These are phyloP conservation scores for Tieghemostelium lacteum DNA, from an alignment of 78 protist genomes.

Conservation along the genomic window DNA sequence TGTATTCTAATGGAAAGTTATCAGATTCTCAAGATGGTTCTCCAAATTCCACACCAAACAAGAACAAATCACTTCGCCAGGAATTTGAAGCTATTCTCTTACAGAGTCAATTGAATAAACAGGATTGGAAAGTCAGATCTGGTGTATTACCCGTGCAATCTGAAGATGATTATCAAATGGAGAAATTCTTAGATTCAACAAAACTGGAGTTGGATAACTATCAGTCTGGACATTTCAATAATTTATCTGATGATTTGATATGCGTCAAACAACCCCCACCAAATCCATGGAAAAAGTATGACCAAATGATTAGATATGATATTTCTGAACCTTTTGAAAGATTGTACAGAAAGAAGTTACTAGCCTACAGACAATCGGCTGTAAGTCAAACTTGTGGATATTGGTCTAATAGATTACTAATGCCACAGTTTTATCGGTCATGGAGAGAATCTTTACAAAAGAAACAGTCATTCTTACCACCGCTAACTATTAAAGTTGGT, in stretches of 20 bases:
- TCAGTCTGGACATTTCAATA: background rate
- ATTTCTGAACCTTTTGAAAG: constrained; percentile 17
- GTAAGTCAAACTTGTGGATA: constrained; percentile 7
- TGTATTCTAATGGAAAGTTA: constrained; percentile 17
- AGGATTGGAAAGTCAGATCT: constrained; percentile 10
- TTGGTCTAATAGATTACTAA: constrained; percentile 47
- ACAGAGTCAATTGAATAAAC: background rate
- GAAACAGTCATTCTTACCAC: constrained; percentile 29
- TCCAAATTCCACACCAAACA: background rate
- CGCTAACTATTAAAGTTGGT: constrained; percentile 28
- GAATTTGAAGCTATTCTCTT: background rate
- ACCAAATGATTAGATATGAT: background rate
- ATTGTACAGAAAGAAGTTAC: constrained; percentile 31
- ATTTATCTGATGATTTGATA: too few species aligned
- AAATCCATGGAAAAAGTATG: constrained; percentile 28
- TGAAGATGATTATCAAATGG: background rate
- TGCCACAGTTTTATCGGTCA: constrained; percentile 30
- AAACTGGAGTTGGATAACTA: background rate
- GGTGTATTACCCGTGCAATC: background rate
- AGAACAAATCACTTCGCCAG: background rate
- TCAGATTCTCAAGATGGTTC: background rate
- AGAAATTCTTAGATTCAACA: background rate
- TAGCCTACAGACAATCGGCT: constrained; percentile 5
- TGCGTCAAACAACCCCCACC: background rate
- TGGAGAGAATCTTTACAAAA: constrained; percentile 41